Conservation (phyloP, 768 basidiomycete species). For the Calvatia gigantea region DNA sequence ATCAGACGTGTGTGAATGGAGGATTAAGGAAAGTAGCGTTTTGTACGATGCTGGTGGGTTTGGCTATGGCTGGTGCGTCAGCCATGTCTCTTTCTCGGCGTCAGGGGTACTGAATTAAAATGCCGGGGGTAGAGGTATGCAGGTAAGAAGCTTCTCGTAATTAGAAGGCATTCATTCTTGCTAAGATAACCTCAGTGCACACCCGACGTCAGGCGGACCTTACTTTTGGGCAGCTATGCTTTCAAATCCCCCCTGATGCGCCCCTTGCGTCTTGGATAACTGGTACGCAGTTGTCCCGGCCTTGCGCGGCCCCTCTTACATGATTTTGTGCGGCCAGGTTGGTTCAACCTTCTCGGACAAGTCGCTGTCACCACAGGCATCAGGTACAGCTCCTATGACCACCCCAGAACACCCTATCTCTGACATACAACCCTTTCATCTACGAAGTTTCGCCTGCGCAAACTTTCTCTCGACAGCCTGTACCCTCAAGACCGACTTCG, state of each 20-base stretch:
- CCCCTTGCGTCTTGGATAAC: conserved; percentile 73
- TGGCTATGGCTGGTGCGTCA: conserved; percentile 64
- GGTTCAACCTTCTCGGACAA: conserved; percentile 74
- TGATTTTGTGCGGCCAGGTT: conserved; percentile 32
- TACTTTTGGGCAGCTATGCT: conserved; percentile 85
- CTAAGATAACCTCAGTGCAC: conserved; percentile 39
- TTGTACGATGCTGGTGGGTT: conserved; percentile 69
- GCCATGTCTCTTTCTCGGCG: neutral
- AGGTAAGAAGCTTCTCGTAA: conserved; percentile 27
- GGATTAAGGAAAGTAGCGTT: conserved; percentile 36
- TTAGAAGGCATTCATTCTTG: neutral
- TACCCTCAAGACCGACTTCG: conserved; percentile 58
- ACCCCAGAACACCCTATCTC: conserved; percentile 34
- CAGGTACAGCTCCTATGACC: conserved; percentile 47
- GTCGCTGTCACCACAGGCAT: conserved; percentile 78
- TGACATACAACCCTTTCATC: neutral
- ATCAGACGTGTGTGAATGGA: too few species aligned
- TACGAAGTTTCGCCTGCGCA: conserved; percentile 59
- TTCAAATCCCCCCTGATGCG: conserved; percentile 49
- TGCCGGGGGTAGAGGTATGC: conserved; percentile 37
- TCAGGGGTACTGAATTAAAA: neutral
- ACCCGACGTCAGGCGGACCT: conserved; percentile 70
- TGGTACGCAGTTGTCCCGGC: conserved; percentile 26
- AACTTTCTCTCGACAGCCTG: conserved; percentile 64
- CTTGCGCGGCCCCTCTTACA: neutral